Base-by-base conservation (phyloP, 2,329 filamentous ascomycete species). In the Sclerotiophoma versabilis region DNA sequence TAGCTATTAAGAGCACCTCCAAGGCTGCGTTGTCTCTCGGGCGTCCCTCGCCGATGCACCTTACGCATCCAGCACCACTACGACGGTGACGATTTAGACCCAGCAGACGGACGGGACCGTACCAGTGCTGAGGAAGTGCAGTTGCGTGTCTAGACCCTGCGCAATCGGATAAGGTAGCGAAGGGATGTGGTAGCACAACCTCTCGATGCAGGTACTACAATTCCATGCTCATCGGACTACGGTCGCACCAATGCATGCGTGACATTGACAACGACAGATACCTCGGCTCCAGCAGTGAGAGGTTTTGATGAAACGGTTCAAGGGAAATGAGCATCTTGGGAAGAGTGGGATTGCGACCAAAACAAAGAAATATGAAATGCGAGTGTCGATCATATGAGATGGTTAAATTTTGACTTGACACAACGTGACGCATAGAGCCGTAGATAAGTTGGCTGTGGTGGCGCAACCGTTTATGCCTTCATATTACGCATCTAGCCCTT, bases 241-340 rank as follows among this genome's bases (percentile, higher is more conserved):
- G 12, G 55, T 58, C 15, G 38, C 43, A 58, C 46, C n/a, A 48
- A 51, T 46, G 42, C 36, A 51, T 33, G 47, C 26, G 25, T 49
- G 45, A 43, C 42, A 49, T 27, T 5, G 19, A 43, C 10, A 7
- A 30, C 50, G n/a, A 43, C 14, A 17, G 10, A 26, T 44, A 17
- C 23, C 41, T 43, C 32, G 37, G 38, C 22, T 37, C 20, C 11
- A 12, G 15, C 23, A n/a, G 12, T 14, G 29, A 25, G 15, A 27
- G 10, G 20, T 51, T 33, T 22, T 7, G 7, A 12, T 11, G 26
- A 20, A 39, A 20, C 36, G 11, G 17, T 33, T 19, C 14, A 8
- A 38, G 19, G 15, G 10, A 32, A 8, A 27, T 23, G 42, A 34
- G 4, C 5, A 10, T 11, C 14, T 32, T 15, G 4, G 10, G n/a